Evolutionary conservation across 1,284 basidiomycete species (phyloP).

Genomic region (Boletellus deceptivus): DNA sequence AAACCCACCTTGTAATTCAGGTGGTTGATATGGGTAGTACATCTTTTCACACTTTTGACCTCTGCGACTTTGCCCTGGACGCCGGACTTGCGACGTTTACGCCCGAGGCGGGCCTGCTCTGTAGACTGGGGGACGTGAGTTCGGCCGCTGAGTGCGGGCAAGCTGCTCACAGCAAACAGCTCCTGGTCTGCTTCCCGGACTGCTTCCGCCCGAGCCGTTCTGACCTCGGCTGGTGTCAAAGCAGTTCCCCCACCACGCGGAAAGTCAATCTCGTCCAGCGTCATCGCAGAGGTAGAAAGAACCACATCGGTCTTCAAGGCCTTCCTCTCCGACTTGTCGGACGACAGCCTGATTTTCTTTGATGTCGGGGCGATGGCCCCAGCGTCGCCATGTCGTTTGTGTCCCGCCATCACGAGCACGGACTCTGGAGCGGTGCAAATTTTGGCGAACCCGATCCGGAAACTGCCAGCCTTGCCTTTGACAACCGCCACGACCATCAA

Average conservation of each 20-base stretch:
- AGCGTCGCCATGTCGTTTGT: constrained; percentile 63
- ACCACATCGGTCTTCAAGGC: constrained; percentile 25
- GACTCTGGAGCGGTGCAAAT: constrained; percentile 3
- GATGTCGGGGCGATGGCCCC: constrained; percentile 43
- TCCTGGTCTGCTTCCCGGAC: constrained; percentile 82
- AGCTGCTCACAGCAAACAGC: constrained; percentile 57
- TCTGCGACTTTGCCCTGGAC: constrained; percentile 36
- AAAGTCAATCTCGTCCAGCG: constrained; percentile 85
- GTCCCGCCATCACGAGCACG: constrained; percentile 39
- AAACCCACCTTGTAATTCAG: constrained; percentile 84
- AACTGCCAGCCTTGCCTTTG: neutral
- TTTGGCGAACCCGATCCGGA: constrained; percentile 18
- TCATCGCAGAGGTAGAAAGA: constrained; percentile 40
- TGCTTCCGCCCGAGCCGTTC: constrained; percentile 82
- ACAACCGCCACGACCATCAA: no score
- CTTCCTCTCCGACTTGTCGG: constrained; percentile 29
- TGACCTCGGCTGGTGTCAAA: constrained; percentile 90
- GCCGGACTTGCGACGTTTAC: constrained; percentile 52
- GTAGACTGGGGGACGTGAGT: constrained; percentile 14
- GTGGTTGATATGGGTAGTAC: constrained; percentile 77
- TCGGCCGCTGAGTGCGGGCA: constrained; percentile 7
- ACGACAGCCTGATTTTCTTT: constrained; percentile 52
- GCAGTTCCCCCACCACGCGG: constrained; percentile 85
- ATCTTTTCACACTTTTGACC: constrained; percentile 35
- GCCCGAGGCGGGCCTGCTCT: constrained; percentile 12